Evolutionary conservation across 2,329 filamentous ascomycete species (phyloP), one percentile per base, ranked within the genome.

Genomic region (Aspergillus unguis): DNA sequence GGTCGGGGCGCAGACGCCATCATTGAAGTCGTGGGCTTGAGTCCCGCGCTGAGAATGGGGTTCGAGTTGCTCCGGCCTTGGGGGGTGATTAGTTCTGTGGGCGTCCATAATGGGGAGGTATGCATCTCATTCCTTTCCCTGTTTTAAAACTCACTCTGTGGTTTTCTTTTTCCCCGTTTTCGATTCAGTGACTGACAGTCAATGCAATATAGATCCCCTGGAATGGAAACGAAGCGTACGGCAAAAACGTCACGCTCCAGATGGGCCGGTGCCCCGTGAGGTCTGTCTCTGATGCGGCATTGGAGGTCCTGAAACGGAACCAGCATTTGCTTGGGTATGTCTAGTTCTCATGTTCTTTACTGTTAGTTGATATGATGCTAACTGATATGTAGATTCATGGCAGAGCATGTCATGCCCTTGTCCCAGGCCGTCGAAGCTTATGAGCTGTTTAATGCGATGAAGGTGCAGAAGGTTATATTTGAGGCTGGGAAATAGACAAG

Each of bases 1-100:
- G 90, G 90, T 6, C 80, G 92, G 36, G 92, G 92, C 5, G 91
- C 91, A 10, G 92, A 96, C 72, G 84, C 89, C 17, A 85, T 94
- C 2, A 85, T 96, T 60, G 88, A 92, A 69, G 86, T 89, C 5
- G 88, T 91, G 27, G 87, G 87, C 0, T 72, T 86, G 55, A 85
- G 83, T 49, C 80, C 84, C 35, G 88, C 87, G 2, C 70, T 91
- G 65, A 81, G 79, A 63, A 88, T 85, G 33, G 87, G 82, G 0
- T 90, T 85, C 68, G 86, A 90, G 31, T 69, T 90, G 17, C 68
- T 91, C 52, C 79, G 88, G 48, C 86, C 87, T 1, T 91, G 85
- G 75, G 87, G 87, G 4, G 81, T 80, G 37, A 87, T 91, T 59
- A 86, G 84, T 61, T 89, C 85, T 63, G 87, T 90, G 53, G 87